Evolutionary conservation across 2,329 filamentous ascomycete species (phyloP).

Genomic region (Monosporascus sp.): DNA sequence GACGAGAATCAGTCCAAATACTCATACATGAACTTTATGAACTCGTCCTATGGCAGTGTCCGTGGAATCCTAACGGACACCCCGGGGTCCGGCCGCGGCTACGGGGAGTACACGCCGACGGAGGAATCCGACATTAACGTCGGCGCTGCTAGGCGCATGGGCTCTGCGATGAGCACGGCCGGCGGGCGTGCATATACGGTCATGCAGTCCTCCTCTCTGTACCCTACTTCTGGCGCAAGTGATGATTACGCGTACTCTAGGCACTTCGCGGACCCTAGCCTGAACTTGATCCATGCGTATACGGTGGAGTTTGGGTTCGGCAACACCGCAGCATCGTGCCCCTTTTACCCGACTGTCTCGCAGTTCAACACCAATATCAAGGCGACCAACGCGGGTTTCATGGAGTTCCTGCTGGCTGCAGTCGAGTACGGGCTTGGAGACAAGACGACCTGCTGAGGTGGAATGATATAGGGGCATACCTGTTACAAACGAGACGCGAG

Average conservation of each 20-base stretch:
- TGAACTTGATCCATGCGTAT: conserved; percentile 35
- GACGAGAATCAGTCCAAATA: conserved; percentile 44
- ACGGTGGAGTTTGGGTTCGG: conserved; percentile 43
- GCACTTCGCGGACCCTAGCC: conserved; percentile 32
- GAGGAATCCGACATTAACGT: conserved; percentile 30
- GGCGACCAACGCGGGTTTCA: conserved; percentile 41
- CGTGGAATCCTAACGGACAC: conserved; percentile 40
- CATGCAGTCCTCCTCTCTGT: conserved; percentile 35
- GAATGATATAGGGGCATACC: no score
- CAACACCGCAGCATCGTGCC: conserved; percentile 26
- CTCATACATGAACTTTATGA: conserved; percentile 45
- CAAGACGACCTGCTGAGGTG: neutral
- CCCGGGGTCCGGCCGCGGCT: conserved; percentile 25
- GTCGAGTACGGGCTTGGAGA: conserved; percentile 16
- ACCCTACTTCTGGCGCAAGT: conserved; percentile 39
- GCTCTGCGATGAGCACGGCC: conserved; percentile 32
- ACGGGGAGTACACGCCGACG: conserved; percentile 40
- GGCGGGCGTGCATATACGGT: conserved; percentile 31
- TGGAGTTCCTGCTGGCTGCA: conserved; percentile 36
- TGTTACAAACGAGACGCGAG: no score
- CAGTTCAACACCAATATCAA: conserved; percentile 39
- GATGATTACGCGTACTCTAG: conserved; percentile 42
- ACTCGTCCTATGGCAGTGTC: conserved; percentile 44
- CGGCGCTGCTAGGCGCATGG: conserved; percentile 29
- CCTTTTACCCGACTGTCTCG: conserved; percentile 40